Evolutionary conservation across 768 basidiomycete species (phyloP).

Genomic region (Trametes cingulata): DNA sequence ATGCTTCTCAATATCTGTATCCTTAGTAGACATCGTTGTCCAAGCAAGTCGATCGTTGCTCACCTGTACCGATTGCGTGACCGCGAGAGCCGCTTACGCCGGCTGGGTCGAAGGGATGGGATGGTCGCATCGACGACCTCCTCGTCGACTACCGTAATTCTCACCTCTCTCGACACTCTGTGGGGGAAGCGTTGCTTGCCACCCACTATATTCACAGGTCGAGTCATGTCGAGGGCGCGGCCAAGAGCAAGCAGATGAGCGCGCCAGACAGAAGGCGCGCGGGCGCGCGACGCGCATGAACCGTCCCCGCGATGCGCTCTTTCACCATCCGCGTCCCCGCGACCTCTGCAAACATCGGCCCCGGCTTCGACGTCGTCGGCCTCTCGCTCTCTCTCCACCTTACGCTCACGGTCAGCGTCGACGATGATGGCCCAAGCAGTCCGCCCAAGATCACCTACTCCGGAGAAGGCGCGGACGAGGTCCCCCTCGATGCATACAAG

Average conservation of each 20-base stretch:
- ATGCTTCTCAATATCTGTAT: background rate
- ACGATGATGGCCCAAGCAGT: slow-evolving; percentile 37
- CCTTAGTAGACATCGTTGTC: slow-evolving; percentile 2
- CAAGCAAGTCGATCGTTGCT: slow-evolving; percentile 5
- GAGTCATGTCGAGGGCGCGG: slow-evolving; percentile 5
- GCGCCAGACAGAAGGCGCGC: background rate
- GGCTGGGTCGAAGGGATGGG: too few relatives aligned
- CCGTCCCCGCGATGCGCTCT: slow-evolving; percentile 21
- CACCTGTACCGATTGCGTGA: background rate
- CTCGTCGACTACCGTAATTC: too few relatives aligned
- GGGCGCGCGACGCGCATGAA: background rate
- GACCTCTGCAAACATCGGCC: slow-evolving; percentile 98
- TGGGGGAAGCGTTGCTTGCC: too few relatives aligned
- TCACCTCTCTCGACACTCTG: too few relatives aligned
- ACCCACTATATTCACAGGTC: too few relatives aligned
- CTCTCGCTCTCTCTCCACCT: slow-evolving; percentile 89
- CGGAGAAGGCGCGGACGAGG: slow-evolving; percentile 88
- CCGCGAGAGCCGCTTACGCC: background rate
- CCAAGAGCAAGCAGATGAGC: background rate
- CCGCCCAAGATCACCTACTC: slow-evolving; percentile 72
- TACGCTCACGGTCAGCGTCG: slow-evolving; percentile 63
- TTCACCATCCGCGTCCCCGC: slow-evolving; percentile 87
- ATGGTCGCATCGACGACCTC: background rate
- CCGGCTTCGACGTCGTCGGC: slow-evolving; percentile 99
- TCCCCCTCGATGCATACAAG: slow-evolving; percentile 93